phyloP scores from a whole-genome alignment of 164 flowering plant species.

The Vitis cinerea region DNA sequence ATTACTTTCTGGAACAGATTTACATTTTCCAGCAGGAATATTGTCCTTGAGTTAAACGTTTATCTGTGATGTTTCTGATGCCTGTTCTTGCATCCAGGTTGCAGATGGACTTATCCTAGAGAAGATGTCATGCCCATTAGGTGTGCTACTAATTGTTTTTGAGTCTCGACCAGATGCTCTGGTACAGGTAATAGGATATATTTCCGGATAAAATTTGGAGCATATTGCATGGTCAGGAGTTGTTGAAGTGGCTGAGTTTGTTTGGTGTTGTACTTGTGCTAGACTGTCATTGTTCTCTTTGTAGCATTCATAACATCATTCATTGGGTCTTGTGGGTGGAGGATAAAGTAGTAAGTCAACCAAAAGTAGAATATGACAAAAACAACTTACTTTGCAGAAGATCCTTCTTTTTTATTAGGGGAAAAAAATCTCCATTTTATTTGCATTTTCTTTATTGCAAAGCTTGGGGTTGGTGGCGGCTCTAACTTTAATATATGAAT shows the following conservation, averaged over 20 bases:
- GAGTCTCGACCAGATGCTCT: slow-evolving; percentile 99
- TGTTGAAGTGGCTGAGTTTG: neutral
- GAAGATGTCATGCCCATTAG: slow-evolving; percentile 87
- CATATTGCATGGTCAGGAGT: neutral
- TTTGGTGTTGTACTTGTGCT: neutral
- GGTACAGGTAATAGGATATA: slow-evolving; percentile 69
- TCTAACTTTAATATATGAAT: no score
- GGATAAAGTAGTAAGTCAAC: no score
- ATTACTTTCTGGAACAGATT: neutral
- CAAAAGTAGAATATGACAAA: no score
- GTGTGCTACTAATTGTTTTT: slow-evolving; percentile 93
- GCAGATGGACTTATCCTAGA: slow-evolving; percentile 91
- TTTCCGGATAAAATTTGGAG: neutral
- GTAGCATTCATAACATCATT: no score
- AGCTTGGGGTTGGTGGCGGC: no score
- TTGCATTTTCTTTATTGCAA: no score
- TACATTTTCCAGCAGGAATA: neutral
- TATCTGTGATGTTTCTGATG: slow-evolving; percentile 19
- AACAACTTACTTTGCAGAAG: no score
- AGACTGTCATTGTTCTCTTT: no score
- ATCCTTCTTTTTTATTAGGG: no score
- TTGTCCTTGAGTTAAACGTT: neutral
- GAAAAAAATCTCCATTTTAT: no score
- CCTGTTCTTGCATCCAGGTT: slow-evolving; percentile 47
- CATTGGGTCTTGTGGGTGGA: no score